Conservation (phyloP, 768 basidiomycete genomes). For the Termitomyces sp. region DNA sequence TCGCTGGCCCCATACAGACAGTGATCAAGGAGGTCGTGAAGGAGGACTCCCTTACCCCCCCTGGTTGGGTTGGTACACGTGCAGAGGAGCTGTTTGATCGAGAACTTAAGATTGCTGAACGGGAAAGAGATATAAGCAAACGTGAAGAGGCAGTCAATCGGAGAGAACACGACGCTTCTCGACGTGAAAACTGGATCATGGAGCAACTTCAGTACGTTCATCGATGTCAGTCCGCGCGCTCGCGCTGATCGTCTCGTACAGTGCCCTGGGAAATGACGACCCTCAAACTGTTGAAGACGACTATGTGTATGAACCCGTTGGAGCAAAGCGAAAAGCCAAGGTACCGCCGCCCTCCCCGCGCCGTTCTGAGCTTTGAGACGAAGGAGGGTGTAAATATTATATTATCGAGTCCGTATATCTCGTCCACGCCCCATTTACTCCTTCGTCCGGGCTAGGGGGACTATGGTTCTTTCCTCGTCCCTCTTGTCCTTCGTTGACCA, state of each 20-base stretch:
- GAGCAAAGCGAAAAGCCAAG: slow-evolving; percentile 78
- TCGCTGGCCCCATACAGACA: slow-evolving; percentile 58
- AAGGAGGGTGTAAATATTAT: slow-evolving; percentile 64
- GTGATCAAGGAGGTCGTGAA: slow-evolving; percentile 86
- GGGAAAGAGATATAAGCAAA: slow-evolving; percentile 81
- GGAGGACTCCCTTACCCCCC: slow-evolving; percentile 72
- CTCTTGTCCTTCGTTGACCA: slow-evolving; percentile 54
- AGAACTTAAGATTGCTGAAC: slow-evolving; percentile 79
- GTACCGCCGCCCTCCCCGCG: slow-evolving; percentile 82
- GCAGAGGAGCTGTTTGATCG: slow-evolving; percentile 81
- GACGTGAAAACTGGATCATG: slow-evolving; percentile 90
- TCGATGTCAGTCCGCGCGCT: not conserved
- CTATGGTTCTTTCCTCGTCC: slow-evolving; percentile 71
- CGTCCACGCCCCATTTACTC: slow-evolving; percentile 48
- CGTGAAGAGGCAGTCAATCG: slow-evolving; percentile 84
- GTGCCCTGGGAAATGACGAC: slow-evolving; percentile 65
- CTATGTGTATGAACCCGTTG: slow-evolving; percentile 68
- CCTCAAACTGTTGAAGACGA: slow-evolving; percentile 73
- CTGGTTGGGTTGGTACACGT: slow-evolving; percentile 76
- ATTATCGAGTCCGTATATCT: slow-evolving; percentile 71
- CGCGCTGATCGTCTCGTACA: slow-evolving; percentile 19
- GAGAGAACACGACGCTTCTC: slow-evolving; percentile 80
- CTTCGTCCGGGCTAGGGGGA: slow-evolving; percentile 92
- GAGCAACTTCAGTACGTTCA: slow-evolving; percentile 76
- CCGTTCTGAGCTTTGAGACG: slow-evolving; percentile 94